A percentile compares a stretch with the other conserved stretches of the same genome.
Evolutionary conservation across 2,329 filamentous ascomycete genomes (phyloP).

Genomic region (Fusarium sterilihyphosum): DNA sequence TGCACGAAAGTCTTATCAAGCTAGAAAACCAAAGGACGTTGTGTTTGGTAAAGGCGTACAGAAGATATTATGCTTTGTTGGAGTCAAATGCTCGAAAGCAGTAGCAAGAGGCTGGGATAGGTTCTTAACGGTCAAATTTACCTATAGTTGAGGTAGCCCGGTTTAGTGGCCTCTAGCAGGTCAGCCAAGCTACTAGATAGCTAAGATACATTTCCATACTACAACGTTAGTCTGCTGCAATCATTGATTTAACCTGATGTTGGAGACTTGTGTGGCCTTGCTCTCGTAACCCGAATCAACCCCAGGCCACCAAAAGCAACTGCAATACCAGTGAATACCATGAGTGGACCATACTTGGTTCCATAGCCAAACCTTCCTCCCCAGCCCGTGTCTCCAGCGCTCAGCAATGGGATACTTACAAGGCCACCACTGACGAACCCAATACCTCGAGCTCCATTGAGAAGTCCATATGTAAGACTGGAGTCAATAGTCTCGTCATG

Average conservation of each 20-base stretch:
- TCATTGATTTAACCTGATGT: not conserved
- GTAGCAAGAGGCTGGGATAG: rapidly evolving
- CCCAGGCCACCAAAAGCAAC: not conserved
- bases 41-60: too few species aligned
- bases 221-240: not conserved
- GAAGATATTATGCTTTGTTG: not conserved
- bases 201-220: too few species aligned
- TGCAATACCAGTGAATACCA: not conserved
- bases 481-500: not conserved
- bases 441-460: not conserved
- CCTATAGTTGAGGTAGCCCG: not conserved
- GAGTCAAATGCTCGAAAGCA: not conserved
- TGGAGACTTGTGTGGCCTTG: not conserved
- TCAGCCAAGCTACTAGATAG: not conserved
- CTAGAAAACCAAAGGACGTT: not conserved
- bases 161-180: rapidly evolving
- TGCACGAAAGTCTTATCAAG: not conserved
- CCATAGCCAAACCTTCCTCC: not conserved
- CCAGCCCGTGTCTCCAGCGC: not conserved
- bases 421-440: not conserved
- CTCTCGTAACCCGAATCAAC: not conserved
- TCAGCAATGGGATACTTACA: not conserved
- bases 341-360: not conserved
- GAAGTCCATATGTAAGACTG: not conserved
- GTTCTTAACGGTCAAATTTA: not conserved